Conservation (phyloP, 2,329 filamentous ascomycete species). For the Hymenotorrendiella dingleyae region DNA sequence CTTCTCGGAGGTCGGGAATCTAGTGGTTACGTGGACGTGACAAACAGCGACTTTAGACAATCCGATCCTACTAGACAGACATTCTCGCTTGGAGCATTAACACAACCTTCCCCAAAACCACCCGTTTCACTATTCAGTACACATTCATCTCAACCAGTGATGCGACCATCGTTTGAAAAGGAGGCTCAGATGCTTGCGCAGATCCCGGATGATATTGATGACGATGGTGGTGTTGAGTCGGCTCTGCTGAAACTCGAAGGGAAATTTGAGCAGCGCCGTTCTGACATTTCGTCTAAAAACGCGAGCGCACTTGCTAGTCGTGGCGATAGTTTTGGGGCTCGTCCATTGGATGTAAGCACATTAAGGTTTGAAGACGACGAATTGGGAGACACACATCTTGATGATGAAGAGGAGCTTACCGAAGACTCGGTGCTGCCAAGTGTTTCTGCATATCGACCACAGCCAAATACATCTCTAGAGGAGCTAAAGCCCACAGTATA, state of each 20-base stretch:
- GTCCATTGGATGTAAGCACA: slow-evolving; percentile 21
- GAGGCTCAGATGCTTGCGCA: slow-evolving; percentile 83
- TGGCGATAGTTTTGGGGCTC: slow-evolving; percentile 25
- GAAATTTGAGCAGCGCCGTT: slow-evolving; percentile 57
- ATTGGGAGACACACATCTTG: too few species aligned
- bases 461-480: slow-evolving; percentile 11
- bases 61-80: slow-evolving; percentile 38
- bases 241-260: slow-evolving; percentile 89
- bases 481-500: slow-evolving; percentile 27
- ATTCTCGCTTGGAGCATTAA: slow-evolving; percentile 55
- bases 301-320: slow-evolving; percentile 9
- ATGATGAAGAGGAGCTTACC: slow-evolving; percentile 39
- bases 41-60: slow-evolving; percentile 33
- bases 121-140: slow-evolving; percentile 53
- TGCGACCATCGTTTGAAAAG: slow-evolving; percentile 76
- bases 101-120: slow-evolving; percentile 43
- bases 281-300: slow-evolving; percentile 19
- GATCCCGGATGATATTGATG: slow-evolving; percentile 73
- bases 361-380: slow-evolving; percentile 17
- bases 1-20: slow-evolving; percentile 34
- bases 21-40: slow-evolving; percentile 40
- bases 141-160: slow-evolving; percentile 54
- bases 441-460: slow-evolving; percentile 18
- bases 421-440: slow-evolving; percentile 36
- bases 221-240: slow-evolving; percentile 87